Evolutionary conservation across 225 moss, liverwort and hornwort genomes (phyloP).

Genomic region (Physcomitrium patens): DNA sequence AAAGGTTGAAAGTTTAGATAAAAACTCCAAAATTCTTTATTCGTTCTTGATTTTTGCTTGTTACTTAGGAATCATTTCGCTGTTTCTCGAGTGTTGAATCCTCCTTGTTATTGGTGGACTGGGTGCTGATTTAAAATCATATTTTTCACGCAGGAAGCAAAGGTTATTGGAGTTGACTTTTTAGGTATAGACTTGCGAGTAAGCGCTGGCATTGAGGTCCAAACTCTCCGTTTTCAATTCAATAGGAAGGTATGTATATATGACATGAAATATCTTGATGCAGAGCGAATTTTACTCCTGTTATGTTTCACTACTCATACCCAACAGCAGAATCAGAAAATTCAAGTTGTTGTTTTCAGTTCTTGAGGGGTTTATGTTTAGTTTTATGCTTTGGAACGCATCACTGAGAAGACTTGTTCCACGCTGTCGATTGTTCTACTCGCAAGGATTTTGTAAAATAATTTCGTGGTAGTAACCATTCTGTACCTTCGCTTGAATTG

Average conservation of each 20-base stretch:
- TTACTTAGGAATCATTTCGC: slow-evolving; percentile 2
- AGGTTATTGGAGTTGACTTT: slow-evolving; percentile 64
- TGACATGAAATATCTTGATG: not conserved
- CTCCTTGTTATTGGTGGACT: not conserved
- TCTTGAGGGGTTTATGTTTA: not conserved
- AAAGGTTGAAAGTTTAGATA: too few species aligned
- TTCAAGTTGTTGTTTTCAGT: slow-evolving; percentile 5
- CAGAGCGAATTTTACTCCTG: not conserved
- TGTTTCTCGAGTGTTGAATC: not conserved
- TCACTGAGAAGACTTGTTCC: slow-evolving; percentile 5
- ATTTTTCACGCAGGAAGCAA: slow-evolving; percentile 46
- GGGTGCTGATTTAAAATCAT: slow-evolving; percentile 11
- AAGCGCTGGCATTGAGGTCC: slow-evolving; percentile 68
- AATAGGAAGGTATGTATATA: slow-evolving; percentile 54
- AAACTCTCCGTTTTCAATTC: slow-evolving; percentile 71
- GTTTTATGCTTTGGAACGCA: not conserved
- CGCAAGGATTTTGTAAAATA: slow-evolving; percentile 3
- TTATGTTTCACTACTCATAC: not conserved
- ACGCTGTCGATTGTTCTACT: not conserved
- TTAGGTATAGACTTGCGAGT: slow-evolving; percentile 68
- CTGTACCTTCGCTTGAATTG: slow-evolving; percentile 9
- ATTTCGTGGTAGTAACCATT: slow-evolving; percentile 5
- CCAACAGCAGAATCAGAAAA: not conserved
- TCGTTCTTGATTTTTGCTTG: slow-evolving; percentile 3
- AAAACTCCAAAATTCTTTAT: slow-evolving; percentile 4